phyloP scores from a whole-genome alignment of 495 filamentous ascomycete species.

The Aspergillus bridgeri region DNA sequence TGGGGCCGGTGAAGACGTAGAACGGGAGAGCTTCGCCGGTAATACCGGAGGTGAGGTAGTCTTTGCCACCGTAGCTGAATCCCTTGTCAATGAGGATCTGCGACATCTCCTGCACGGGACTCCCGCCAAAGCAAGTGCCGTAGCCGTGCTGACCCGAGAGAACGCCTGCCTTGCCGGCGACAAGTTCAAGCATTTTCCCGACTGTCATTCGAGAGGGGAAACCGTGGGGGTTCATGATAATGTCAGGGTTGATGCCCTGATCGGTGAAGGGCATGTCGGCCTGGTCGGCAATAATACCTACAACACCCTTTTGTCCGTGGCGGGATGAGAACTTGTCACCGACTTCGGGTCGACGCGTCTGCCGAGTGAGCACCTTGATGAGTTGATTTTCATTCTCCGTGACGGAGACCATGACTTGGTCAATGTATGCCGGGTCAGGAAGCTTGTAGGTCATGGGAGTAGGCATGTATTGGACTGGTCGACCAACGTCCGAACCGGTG shows the following conservation, averaged over 20 bases:
- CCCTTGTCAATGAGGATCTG: conserved; percentile 78
- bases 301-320: conserved; percentile 97
- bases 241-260: conserved; percentile 83
- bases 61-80: conserved; percentile 94
- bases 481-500: conserved; percentile 60
- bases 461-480: conserved; percentile 56
- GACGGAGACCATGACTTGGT: conserved; percentile 87
- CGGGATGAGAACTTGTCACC: conserved; percentile 98
- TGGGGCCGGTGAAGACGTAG: conserved; percentile 97
- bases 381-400: conserved; percentile 78
- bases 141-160: conserved; percentile 78
- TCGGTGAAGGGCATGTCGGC: conserved; percentile 97
- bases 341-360: conserved; percentile 89
- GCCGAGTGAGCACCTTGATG: conserved; percentile 87
- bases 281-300: conserved; percentile 91
- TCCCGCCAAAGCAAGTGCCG: conserved; percentile 93
- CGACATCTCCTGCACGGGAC: conserved; percentile 86
- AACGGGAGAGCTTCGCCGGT: conserved; percentile 90
- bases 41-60: conserved; percentile 92
- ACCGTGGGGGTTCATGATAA: conserved; percentile 99
- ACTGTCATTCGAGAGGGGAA: conserved; percentile 99
- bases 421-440: conserved; percentile 80
- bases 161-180: conserved; percentile 91
- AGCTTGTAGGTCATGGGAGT: conserved; percentile 78
- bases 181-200: conserved; percentile 93